Evolutionary conservation across 2,329 filamentous ascomycete species (phyloP).

Genomic region (Camptophora hylomeconis): DNA sequence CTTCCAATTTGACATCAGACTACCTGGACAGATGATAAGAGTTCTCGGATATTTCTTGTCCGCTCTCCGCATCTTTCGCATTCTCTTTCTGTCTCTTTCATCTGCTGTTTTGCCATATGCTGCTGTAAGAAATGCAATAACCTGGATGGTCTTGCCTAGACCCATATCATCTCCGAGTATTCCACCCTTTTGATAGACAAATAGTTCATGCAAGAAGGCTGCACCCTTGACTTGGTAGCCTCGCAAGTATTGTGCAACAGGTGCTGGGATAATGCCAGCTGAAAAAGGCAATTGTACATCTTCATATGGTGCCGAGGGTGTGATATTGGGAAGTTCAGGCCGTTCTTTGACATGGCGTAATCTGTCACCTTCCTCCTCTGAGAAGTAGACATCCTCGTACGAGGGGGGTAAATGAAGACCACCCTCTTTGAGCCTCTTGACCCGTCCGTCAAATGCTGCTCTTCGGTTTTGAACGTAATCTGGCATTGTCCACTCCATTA

Average conservation of each 20-base stretch:
- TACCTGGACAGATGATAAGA: conserved; percentile 78
- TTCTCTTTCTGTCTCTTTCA: conserved; percentile 68
- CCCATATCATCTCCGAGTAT: conserved; percentile 97
- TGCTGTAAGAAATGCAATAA: conserved; percentile 79
- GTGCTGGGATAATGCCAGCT: conserved; percentile 68
- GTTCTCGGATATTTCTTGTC: conserved; percentile 67
- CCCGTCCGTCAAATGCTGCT: conserved; percentile 52
- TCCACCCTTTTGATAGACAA: conserved; percentile 81
- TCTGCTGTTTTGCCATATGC: conserved; percentile 93
- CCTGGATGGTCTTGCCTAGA: conserved; percentile 89
- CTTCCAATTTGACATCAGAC: conserved; percentile 81
- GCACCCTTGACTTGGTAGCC: conserved; percentile 84
- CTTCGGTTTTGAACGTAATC: conserved; percentile 61
- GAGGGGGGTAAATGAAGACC: conserved; percentile 66
- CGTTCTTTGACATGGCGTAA: conserved; percentile 52
- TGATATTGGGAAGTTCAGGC: conserved; percentile 51
- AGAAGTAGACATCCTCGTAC: conserved; percentile 64
- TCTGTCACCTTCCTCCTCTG: conserved; percentile 48
- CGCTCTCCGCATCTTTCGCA: conserved; percentile 67
- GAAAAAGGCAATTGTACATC: conserved; percentile 66
- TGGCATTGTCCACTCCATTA: conserved; percentile 50
- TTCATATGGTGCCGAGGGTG: conserved; percentile 55
- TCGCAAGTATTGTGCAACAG: conserved; percentile 81
- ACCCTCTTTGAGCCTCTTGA: conserved; percentile 46
- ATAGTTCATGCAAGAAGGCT: conserved; percentile 72